Base-by-base conservation (phyloP, 345 rosid genomes). In the Turritis glabra region DNA sequence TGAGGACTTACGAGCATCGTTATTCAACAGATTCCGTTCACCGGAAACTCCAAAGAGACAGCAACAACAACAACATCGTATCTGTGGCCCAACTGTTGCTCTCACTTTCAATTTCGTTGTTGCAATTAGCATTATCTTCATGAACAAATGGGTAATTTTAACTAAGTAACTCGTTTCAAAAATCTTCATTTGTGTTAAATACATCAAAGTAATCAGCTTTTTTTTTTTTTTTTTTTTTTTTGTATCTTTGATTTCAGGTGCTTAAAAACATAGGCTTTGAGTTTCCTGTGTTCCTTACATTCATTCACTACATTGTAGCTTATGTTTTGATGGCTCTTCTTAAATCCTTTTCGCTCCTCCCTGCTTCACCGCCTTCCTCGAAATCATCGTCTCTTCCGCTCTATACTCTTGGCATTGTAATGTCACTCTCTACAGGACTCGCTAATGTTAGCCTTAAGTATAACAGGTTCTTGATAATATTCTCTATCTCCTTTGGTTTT, bases 401-500 rank as follows among this genome's bases (percentile, higher is more conserved):
- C 38, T 85, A 86, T 57, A 81, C 91, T 71, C 92, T 95, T 43
- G 99, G 96, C 11, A 69, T 90, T 54, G 99, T 90, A 5, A 92
- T 95, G 97, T 89, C 97, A 17, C 78, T 95, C 25, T 95, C 97
- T 25, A 95, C 99, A 5, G 99, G 97, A 50, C 93, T 95, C 10
- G 99, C 99, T 80, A 95, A 92, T 80, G 93, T 95, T 65, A 95
- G 99, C 88, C 85, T 95, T 80, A 95, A 89, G 85, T 90, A 92
- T 78, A 95, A 95, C 76, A 95, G 97, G 99, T 95, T 62, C 22
- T 73, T 64, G 35, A 57, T 2, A 7, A 6, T 13, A 1, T 26
- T 41, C 4, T 11, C 62, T 27, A 10, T 54, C 23, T 32, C 23
- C 13, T 14, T 15, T 66, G 3, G 38, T 7, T 77, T 18, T 37